phyloP scores from a whole-genome alignment of 805 yeast genomes.

The Kodamaea neixiangensis region DNA sequence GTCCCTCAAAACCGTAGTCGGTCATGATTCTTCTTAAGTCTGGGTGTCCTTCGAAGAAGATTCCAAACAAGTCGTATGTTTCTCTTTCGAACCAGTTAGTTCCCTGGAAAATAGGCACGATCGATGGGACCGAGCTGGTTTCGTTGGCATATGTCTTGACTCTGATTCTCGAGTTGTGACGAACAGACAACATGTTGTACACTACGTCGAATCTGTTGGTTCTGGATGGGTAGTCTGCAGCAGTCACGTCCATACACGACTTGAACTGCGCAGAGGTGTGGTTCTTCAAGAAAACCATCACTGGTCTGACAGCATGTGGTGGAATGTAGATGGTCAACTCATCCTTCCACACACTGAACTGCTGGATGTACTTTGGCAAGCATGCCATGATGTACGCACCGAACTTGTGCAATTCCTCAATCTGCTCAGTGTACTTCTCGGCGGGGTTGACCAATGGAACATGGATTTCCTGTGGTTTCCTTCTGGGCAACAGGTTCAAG shows the following conservation, averaged over 20 bases:
- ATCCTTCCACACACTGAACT: slow-evolving; percentile 88
- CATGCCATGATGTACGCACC: slow-evolving; percentile 78
- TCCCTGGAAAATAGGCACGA: slow-evolving; percentile 72
- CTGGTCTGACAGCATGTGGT: slow-evolving; percentile 75
- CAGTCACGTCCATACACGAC: slow-evolving; percentile 77
- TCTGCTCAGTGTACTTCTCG: slow-evolving; percentile 65
- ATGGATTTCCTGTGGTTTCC: slow-evolving; percentile 29
- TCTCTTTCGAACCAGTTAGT: slow-evolving; percentile 92
- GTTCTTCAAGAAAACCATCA: slow-evolving; percentile 65
- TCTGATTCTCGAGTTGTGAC: slow-evolving; percentile 84
- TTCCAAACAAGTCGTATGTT: slow-evolving; percentile 83
- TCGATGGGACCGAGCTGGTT: slow-evolving; percentile 76
- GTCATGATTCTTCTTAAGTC: slow-evolving; percentile 88
- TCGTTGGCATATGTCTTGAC: slow-evolving; percentile 88
- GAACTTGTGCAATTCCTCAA: slow-evolving; percentile 75
- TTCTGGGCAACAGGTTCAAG: slow-evolving; percentile 41
- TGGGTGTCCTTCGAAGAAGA: slow-evolving; percentile 86
- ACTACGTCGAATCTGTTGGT: slow-evolving; percentile 85
- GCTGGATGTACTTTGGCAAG: slow-evolving; percentile 79
- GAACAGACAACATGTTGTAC: slow-evolving; percentile 75
- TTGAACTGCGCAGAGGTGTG: slow-evolving; percentile 84
- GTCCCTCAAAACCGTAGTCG: slow-evolving; percentile 91
- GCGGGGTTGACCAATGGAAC: slow-evolving; percentile 73
- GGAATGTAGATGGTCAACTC: slow-evolving; percentile 76
- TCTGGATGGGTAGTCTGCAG: slow-evolving; percentile 84